Base-by-base conservation (phyloP, 768 basidiomycete genomes). In the Cystofilobasidium macerans region DNA sequence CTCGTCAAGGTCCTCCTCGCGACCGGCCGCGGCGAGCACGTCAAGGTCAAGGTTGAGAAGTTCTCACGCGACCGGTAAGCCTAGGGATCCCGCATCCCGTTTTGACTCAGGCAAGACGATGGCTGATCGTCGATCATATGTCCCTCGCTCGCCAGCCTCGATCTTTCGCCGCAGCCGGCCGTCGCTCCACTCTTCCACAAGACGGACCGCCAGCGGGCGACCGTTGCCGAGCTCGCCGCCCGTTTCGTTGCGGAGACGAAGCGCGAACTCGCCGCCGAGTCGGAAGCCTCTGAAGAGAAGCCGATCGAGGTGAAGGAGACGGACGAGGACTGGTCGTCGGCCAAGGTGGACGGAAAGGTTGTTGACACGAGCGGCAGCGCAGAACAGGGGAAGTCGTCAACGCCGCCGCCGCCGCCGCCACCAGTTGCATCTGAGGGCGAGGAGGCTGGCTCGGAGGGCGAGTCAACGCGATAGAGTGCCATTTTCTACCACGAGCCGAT, bases 11-110 rank as follows among this genome's bases (percentile, higher is more conserved):
- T 67, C 5, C 60, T 67, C 4, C 36, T 67, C 28, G 65, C 65
- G 9, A 67, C 47, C 30, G 65, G 65, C 6, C 45, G 65, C 22
- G 65, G 65, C 43, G 60, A 67, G 35, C 51, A 62, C 45, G 65
- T 67, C 43, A 61, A 56, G 60, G 26, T 67, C 32, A 61, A 62
- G 53, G 65, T 67, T 0, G 59, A 67, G 35, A 67, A 67, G 65
- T 67, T 35, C 61, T 61, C 58, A 18, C 53, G 45, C 14, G 65
- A 59, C 36, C 14, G 9, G 65, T 65, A 51, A 3, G 9, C 16
- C 12, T 43, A 20, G 14, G 12, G 12, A 5, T 18, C 42, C 42
- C 28, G 9, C 48, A 26, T 51, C 24, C 13, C 24, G 24, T 51
- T 26, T 4, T 57, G 30, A 8, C 8, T 22, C 28, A 16, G 2